Conservation (phyloP, 768 basidiomycete species). For the Suillus plorans region DNA sequence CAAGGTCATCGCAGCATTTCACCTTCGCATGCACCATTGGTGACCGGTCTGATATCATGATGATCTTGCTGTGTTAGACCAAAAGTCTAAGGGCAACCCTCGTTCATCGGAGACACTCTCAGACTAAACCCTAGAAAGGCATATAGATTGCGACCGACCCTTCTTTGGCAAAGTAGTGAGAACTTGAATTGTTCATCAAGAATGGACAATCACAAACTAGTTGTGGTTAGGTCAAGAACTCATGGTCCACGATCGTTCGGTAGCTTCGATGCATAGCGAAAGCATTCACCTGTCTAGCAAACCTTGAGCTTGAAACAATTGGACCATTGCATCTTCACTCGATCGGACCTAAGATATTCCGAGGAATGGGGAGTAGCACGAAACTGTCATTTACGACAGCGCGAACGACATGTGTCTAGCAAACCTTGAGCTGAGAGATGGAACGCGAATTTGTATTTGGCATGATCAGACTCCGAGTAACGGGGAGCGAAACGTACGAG, state of each 20-base stretch:
- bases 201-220: slow-evolving; percentile 3
- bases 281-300: not conserved
- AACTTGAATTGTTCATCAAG: not conserved
- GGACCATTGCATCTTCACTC: not conserved
- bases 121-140: not conserved
- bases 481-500: slow-evolving; percentile 2
- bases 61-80: not conserved
- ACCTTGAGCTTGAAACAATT: not conserved
- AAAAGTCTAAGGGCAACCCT: not conserved
- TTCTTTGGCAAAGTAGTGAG: not conserved
- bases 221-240: not conserved
- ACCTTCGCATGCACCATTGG: not conserved
- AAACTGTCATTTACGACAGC: not conserved
- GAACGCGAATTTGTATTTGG: not conserved
- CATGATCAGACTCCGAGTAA: not conserved
- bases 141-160: not conserved
- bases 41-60: not conserved
- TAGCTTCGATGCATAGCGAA: not conserved
- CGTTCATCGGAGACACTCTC: not conserved
- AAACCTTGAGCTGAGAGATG: not conserved
- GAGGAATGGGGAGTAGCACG: not conserved
- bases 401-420: not conserved
- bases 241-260: not conserved
- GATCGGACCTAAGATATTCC: not conserved
- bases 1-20: not conserved